Percentiles rank a stretch among this genome's conserved stretches.
Conservation (phyloP, 1,139 yeast genomes). For the Hyphopichia wangnamkhiaoensis region DNA sequence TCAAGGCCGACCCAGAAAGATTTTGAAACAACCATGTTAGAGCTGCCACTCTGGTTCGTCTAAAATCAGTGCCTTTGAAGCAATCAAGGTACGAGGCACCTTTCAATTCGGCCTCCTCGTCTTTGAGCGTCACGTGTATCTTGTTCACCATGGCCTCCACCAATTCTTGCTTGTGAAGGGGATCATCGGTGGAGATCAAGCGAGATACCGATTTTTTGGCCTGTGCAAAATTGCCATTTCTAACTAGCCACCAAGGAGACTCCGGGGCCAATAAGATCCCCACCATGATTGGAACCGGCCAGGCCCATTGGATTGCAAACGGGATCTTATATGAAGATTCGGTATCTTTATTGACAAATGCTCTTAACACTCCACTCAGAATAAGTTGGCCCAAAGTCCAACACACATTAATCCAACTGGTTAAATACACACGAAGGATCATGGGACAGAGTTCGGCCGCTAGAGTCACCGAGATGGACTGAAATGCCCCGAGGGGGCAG, state of each 20-base stretch:
- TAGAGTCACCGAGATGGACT: constrained; percentile 50
- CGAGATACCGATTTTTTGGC: constrained; percentile 38
- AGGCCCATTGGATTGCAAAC: constrained; percentile 56
- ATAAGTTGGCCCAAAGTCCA: constrained; percentile 56
- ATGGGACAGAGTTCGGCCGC: constrained; percentile 57
- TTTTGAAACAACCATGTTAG: constrained; percentile 52
- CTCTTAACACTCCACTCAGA: constrained; percentile 47
- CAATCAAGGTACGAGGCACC: constrained; percentile 41
- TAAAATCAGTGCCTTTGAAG: constrained; percentile 49
- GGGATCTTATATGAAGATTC: constrained; percentile 38
- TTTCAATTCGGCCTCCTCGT: constrained; percentile 33
- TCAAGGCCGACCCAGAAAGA: constrained; percentile 53
- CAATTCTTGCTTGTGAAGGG: constrained; percentile 36
- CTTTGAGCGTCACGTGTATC: constrained; percentile 44
- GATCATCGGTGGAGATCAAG: constrained; percentile 34
- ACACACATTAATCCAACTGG: constrained; percentile 48
- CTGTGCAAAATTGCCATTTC: constrained; percentile 30
- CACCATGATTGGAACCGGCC: constrained; percentile 52
- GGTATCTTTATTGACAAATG: constrained; percentile 27
- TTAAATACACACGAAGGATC: constrained; percentile 47
- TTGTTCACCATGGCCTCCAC: constrained; percentile 43
- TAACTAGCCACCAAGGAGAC: constrained; percentile 47
- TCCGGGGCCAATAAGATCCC: constrained; percentile 44
- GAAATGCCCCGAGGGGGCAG: constrained; percentile 55
- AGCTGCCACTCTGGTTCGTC: constrained; percentile 58